A percentile compares a stretch with the other conserved stretches of the same genome.
Evolutionary conservation across 2,329 filamentous ascomycete genomes (phyloP).

Genomic region (Chaetomium sp.): DNA sequence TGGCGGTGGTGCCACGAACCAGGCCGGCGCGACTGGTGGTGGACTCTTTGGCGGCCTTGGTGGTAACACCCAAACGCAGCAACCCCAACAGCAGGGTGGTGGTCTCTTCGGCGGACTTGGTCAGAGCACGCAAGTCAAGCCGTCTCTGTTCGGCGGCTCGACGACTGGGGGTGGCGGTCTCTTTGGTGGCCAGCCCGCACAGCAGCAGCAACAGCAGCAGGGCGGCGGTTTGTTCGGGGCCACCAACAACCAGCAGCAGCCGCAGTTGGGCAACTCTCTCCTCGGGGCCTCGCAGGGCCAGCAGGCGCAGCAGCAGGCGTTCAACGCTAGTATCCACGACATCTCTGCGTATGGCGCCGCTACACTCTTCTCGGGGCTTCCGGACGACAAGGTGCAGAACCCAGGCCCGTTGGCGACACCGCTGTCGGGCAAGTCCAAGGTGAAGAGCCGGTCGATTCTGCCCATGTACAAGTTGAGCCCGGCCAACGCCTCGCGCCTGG

Average conservation of each 20-base stretch:
- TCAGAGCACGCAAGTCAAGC: constrained; percentile 49
- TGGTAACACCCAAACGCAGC: constrained; percentile 24
- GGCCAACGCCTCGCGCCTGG: constrained; percentile 68
- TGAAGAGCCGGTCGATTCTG: constrained; percentile 71
- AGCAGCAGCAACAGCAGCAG: constrained; percentile 16
- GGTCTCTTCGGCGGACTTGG: constrained; percentile 45
- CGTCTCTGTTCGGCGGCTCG: constrained; percentile 45
- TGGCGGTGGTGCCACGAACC: constrained; percentile 34
- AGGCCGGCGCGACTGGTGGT: constrained; percentile 30
- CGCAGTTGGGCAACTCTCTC: constrained; percentile 49
- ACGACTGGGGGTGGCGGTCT: constrained; percentile 36
- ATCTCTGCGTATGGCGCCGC: constrained; percentile 85
- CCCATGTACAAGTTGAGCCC: constrained; percentile 86
- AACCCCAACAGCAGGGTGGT: constrained; percentile 14
- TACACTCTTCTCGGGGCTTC: constrained; percentile 73
- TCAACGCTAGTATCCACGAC: constrained; percentile 76
- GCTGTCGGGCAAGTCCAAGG: constrained; percentile 65
- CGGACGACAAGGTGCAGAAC: constrained; percentile 55
- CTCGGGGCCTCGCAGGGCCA: constrained; percentile 49
- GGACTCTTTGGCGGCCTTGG: constrained; percentile 37
- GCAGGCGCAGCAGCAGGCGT: constrained; percentile 50
- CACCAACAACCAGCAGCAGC: constrained; percentile 43
- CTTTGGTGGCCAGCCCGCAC: constrained; percentile 17
- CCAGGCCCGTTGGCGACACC: constrained; percentile 90
- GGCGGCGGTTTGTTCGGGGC: constrained; percentile 45